These are phyloP conservation scores for Pythium brachiatum DNA, from an alignment of 352 stramenopile genomes.

Conservation along the genomic window DNA sequence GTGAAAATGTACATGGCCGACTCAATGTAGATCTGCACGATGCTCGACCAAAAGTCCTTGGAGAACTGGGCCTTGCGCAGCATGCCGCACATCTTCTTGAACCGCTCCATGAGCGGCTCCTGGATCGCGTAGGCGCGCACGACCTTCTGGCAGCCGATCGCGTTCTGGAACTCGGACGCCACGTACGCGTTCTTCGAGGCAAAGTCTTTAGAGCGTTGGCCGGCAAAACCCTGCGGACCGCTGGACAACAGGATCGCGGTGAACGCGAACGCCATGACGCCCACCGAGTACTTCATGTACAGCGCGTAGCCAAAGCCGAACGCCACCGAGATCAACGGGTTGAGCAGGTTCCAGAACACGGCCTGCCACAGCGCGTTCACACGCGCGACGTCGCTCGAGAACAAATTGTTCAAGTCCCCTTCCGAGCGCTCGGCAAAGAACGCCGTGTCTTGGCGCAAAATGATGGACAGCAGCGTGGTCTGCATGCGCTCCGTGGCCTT, in stretches of 20 bases:
- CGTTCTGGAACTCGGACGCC: constrained; percentile 86
- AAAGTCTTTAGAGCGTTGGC: constrained; percentile 83
- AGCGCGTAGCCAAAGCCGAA: constrained; percentile 85
- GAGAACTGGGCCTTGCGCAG: constrained; percentile 85
- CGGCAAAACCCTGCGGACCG: constrained; percentile 79
- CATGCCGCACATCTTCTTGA: constrained; percentile 57
- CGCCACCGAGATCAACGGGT: constrained; percentile 72
- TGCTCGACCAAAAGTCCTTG: constrained; percentile 88
- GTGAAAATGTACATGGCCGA: constrained; percentile 90
- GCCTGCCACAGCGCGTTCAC: constrained; percentile 86
- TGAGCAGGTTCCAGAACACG: constrained; percentile 88
- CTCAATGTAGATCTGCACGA: constrained; percentile 91
- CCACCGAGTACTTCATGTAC: constrained; percentile 80
- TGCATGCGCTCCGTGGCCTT: constrained; percentile 84
- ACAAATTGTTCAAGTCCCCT: constrained; percentile 87
- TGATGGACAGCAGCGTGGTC: constrained; percentile 68
- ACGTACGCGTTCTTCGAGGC: constrained; percentile 87
- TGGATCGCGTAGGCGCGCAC: constrained; percentile 85
- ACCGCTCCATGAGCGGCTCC: constrained; percentile 67
- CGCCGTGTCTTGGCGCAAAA: constrained; percentile 70
- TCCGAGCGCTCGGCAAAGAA: constrained; percentile 87
- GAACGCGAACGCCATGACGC: constrained; percentile 83
- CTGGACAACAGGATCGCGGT: constrained; percentile 76
- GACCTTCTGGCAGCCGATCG: constrained; percentile 83
- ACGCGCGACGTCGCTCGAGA: constrained; percentile 82